phyloP scores from a whole-genome alignment of 495 filamentous ascomycete species.

The Apiosordaria backusii region DNA sequence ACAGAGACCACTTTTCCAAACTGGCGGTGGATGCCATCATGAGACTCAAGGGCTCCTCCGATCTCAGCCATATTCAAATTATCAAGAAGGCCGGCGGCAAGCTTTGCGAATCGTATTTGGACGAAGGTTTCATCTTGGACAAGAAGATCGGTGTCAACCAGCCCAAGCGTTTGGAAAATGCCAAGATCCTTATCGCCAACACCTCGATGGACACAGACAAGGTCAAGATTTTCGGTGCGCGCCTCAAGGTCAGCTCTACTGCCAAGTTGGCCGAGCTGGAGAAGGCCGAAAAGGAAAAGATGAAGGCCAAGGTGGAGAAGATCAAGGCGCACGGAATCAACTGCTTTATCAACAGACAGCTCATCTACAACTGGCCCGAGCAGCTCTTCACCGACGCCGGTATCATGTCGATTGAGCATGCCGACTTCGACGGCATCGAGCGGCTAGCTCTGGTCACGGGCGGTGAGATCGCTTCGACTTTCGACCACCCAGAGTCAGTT shows the following conservation, averaged over 20 bases:
- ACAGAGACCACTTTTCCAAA: slow-evolving; percentile 85
- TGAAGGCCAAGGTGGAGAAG: slow-evolving; percentile 97
- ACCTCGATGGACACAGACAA: slow-evolving; percentile 99
- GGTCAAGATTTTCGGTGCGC: slow-evolving; percentile 98
- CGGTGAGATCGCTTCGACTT: slow-evolving; percentile 94
- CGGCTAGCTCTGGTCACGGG: slow-evolving; percentile 91
- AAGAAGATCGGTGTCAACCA: slow-evolving; percentile 99
- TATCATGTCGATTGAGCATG: slow-evolving; percentile 97
- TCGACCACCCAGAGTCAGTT: slow-evolving; percentile 95
- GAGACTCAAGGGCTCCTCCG: slow-evolving; percentile 83
- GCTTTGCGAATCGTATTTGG: slow-evolving; percentile 92
- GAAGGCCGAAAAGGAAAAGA: slow-evolving; percentile 97
- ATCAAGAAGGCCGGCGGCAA: slow-evolving; percentile 99
- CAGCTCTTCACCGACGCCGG: slow-evolving; percentile 97
- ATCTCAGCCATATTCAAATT: slow-evolving; percentile 96
- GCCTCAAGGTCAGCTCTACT: slow-evolving; percentile 91
- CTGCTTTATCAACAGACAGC: slow-evolving; percentile 98
- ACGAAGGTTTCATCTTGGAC: slow-evolving; percentile 97
- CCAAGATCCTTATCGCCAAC: slow-evolving; percentile 95
- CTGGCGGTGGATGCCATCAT: slow-evolving; percentile 92
- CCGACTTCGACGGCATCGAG: slow-evolving; percentile 98
- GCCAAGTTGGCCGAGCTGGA: slow-evolving; percentile 95
- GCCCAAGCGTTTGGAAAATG: slow-evolving; percentile 93
- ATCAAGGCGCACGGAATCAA: slow-evolving; percentile 99
- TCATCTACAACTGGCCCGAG: slow-evolving; percentile 99